Conservation (phyloP, 1,284 basidiomycete genomes). For the Cryptococcus wingfieldii region DNA sequence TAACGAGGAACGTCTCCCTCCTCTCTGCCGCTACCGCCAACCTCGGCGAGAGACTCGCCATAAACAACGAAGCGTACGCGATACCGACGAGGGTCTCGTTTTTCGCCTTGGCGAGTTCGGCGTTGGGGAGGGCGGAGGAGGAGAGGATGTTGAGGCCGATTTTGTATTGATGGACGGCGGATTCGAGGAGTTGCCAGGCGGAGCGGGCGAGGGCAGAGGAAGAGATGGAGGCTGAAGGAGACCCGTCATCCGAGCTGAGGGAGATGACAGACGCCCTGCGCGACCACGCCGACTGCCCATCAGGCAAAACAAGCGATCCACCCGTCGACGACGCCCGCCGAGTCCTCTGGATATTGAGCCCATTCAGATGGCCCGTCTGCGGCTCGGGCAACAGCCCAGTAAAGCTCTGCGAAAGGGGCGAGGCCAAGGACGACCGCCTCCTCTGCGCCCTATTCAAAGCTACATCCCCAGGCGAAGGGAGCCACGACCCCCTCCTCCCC, state of each 20-base stretch:
- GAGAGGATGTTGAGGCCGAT: conserved; percentile 38
- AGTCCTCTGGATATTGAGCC: conserved; percentile 9
- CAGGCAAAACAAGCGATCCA: conserved; percentile 23
- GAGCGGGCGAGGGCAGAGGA: conserved; percentile 35
- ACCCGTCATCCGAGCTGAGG: conserved; percentile 24
- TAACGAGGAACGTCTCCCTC: conserved; percentile 36
- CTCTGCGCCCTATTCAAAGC: background rate
- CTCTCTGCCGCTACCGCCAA: conserved; percentile 34
- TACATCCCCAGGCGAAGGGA: conserved; percentile 18
- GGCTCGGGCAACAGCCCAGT: too few relatives aligned
- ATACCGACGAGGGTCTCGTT: conserved; percentile 38
- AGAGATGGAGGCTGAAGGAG: conserved; percentile 19
- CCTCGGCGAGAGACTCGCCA: conserved; percentile 37
- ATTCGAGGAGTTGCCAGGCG: conserved; percentile 40
- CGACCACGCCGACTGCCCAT: conserved; percentile 38
- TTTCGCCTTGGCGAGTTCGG: conserved; percentile 34
- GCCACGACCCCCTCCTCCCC: conserved; percentile 29
- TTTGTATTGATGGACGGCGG: conserved; percentile 44
- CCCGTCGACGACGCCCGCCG: conserved; percentile 34
- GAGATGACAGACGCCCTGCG: conserved; percentile 40
- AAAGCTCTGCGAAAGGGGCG: background rate
- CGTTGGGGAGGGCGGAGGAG: conserved; percentile 23
- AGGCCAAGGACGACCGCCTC: conserved; percentile 7
- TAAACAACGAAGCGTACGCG: conserved; percentile 35
- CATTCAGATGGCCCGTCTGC: background rate